These are phyloP conservation scores for Populus ilicifolia DNA, from an alignment of 345 rosid species.

Conservation along the genomic window DNA sequence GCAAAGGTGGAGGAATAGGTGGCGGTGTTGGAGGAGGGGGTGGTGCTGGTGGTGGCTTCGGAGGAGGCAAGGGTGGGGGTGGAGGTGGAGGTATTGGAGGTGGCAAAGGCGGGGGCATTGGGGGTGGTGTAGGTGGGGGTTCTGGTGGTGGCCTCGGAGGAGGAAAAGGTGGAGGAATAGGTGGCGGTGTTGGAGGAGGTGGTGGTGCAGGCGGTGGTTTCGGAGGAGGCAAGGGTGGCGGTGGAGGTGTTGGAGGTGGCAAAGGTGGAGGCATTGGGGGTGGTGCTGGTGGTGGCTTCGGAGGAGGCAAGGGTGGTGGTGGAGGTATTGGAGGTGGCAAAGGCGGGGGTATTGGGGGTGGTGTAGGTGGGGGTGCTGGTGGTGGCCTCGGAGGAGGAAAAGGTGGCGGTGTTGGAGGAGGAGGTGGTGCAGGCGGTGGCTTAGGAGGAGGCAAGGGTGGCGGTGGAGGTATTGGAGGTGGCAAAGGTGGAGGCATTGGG, in stretches of 20 bases:
- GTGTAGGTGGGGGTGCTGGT: neutral
- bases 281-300: neutral
- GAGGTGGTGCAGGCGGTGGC: neutral
- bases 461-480: neutral
- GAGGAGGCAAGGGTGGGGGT: neutral
- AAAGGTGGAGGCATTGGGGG: neutral
- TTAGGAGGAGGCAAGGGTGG: neutral
- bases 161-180: neutral
- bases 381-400: neutral
- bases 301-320: neutral
- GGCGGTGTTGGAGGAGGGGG: neutral
- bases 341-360: too few species aligned
- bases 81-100: neutral
- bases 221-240: neutral
- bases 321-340: constrained; percentile 2
- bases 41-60: neutral
- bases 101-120: neutral
- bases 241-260: neutral
- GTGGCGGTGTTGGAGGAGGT: neutral
- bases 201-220: neutral
- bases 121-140: neutral
- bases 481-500: neutral
- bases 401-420: neutral
- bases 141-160: neutral
- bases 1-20: neutral